Base-by-base conservation (phyloP, 192 early-diverging fungal species). In the Linnemannia hyalina region DNA sequence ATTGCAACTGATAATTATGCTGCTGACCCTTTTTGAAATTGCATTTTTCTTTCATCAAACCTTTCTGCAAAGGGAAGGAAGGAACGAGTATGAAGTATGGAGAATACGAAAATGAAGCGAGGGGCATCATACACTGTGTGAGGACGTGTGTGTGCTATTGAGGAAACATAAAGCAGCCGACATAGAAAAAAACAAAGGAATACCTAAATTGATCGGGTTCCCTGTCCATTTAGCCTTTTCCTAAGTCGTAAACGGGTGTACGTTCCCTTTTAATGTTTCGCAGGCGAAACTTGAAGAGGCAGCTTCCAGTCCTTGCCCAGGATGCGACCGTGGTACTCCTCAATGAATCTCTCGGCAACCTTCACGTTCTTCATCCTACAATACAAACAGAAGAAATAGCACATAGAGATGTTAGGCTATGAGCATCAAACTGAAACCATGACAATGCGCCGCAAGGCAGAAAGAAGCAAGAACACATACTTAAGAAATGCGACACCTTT, bases 401-500 rank as follows among this genome's bases (percentile, higher is more conserved):
- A 20, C 5, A 75, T 32, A 1, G 36, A 9, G 20, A 76, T 22
- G 11, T 77, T 40, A 47, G 16, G 0, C 46, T 26, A 72, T 16
- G 13, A 49, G 16, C 68, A 63, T 29, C 0, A 29, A 41, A 16
- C 68, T 26, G 26, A 26, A 23, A 74, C 42, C 22, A 29, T 32
- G 2, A n/a, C 6, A 49, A 46, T 18, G 38, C 29, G 18, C 32
- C 22, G 3, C 44, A 52, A 42, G 49, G 18, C 49, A 52, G 49
- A 11, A 65, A 15, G 26, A 32, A 65, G 29, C 8, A 26, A 65
- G 11, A 35, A 32, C 1, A 54, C 76, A 15, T 78, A 86, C 84
- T 81, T 86, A 18, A 86, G 41, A 20, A 86, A 86, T 15, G 79
- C 84, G 6, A 86, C 84, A 5, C 84, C 84, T 49, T 71, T 76